Base-by-base conservation (phyloP, 768 basidiomycete genomes). In the Scleroderma bovista region DNA sequence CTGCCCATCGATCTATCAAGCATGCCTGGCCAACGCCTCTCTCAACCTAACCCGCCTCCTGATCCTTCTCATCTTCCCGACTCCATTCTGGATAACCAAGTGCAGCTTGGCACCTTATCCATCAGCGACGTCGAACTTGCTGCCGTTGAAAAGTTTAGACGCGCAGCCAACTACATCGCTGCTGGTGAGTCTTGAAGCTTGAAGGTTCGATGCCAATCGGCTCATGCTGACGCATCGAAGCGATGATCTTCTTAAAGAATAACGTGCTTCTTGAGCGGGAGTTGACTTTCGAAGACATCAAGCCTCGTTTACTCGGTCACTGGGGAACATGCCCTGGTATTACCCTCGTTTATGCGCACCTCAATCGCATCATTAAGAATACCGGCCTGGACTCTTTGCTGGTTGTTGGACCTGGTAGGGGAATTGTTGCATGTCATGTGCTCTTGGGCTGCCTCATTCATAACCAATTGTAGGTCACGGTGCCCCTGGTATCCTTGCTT, bases 241-340 rank as follows among this genome's bases (percentile, higher is more conserved):
- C 88, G 1, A 90, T 88, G 86, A 92, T 93, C 54, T 94, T 90
- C 71, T 71, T 95, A 51, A 82, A 78, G 53, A 71, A 77, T 55
- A 87, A 93, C 54, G 77, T 81, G 11, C 74, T 90, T 2, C 68
- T 93, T 29, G 78, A 85, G 51, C 68, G 78, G 31, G 66, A 75
- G 24, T 68, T 88, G 37, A 75, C 71, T 17, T 69, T 75, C 24
- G 81, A 86, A 39, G 77, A 92, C 63, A 84, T 95, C 70, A 93
- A 94, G 69, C 73, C 76, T 37, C 80, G 88, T 59, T 76, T 92
- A 22, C 76, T 92, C 8, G 89, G 90, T 0, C 88, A 90, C 59
- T 89, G 86, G 86, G 88, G 87, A 24, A 88, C 86, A 24, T 88
- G 88, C 57, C 88, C 87, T 0, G 91, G 89, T 19, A 77, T 93